Evolutionary conservation across 805 yeast species (phyloP).

Genomic region (Ogataea nonfermentans): DNA sequence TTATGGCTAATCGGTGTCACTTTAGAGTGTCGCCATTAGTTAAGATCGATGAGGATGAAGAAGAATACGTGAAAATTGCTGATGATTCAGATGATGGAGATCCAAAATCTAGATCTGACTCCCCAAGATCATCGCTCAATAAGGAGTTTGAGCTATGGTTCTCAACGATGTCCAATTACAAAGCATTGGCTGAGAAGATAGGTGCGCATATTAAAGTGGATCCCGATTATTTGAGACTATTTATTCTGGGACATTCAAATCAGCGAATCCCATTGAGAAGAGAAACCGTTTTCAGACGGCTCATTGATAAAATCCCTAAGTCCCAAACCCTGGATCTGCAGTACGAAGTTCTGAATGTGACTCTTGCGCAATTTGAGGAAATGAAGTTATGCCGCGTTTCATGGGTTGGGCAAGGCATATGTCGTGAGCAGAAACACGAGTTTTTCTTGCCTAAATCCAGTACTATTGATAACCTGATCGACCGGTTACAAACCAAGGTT

Average conservation of each 20-base stretch:
- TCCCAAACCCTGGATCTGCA: slow-evolving; percentile 49
- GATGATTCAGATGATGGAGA: slow-evolving; percentile 28
- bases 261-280: slow-evolving; percentile 48
- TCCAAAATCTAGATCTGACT: slow-evolving; percentile 14
- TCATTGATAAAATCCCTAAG: slow-evolving; percentile 45
- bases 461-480: slow-evolving; percentile 51
- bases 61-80: slow-evolving; percentile 47
- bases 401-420: slow-evolving; percentile 72
- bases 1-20: slow-evolving; percentile 58
- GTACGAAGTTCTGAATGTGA: slow-evolving; percentile 74
- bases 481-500: slow-evolving; percentile 54
- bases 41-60: slow-evolving; percentile 43
- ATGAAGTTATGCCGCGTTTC: slow-evolving; percentile 62
- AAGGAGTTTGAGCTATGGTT: slow-evolving; percentile 62
- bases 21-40: slow-evolving; percentile 47
- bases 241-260: slow-evolving; percentile 57
- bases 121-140: slow-evolving; percentile 12
- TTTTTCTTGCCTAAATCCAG: slow-evolving; percentile 66
- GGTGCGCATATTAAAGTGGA: slow-evolving; percentile 53
- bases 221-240: slow-evolving; percentile 63
- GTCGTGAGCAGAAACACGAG: slow-evolving; percentile 67
- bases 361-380: slow-evolving; percentile 73
- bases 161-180: slow-evolving; percentile 56
- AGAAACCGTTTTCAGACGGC: slow-evolving; percentile 33
- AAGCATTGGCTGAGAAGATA: slow-evolving; percentile 58